Conservation (phyloP, 106 monocot genomes). For the Iris macrosiphon region DNA sequence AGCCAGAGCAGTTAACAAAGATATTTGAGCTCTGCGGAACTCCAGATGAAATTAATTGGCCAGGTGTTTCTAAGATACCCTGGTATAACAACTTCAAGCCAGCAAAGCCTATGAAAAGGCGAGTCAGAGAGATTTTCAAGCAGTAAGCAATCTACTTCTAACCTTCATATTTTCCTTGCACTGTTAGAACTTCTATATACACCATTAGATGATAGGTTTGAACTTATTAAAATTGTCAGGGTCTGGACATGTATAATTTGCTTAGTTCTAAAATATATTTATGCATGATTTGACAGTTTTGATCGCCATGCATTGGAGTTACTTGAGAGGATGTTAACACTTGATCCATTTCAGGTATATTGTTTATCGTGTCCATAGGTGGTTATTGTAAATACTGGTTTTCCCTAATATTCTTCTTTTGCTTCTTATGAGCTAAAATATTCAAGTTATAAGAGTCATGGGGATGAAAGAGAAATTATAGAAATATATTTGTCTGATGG, state of each 20-base stretch:
- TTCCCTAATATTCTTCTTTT: too few relatives aligned
- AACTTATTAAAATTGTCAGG: too few relatives aligned
- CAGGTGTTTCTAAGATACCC: slow-evolving; percentile 79
- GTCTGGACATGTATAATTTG: too few relatives aligned
- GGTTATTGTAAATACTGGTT: too few relatives aligned
- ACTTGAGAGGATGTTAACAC: slow-evolving; percentile 79
- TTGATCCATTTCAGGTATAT: slow-evolving; percentile 76
- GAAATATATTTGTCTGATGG: too few relatives aligned
- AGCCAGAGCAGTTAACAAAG: slow-evolving; percentile 80
- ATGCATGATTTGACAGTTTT: slow-evolving; percentile 48
- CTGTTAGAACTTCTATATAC: too few relatives aligned
- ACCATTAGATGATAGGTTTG: too few relatives aligned
- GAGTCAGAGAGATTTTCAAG: slow-evolving; percentile 70
- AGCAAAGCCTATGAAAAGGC: slow-evolving; percentile 59
- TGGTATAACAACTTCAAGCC: slow-evolving; percentile 89
- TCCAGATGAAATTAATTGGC: slow-evolving; percentile 87
- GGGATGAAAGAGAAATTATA: too few relatives aligned
- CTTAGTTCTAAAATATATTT: too few relatives aligned
- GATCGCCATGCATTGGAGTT: slow-evolving; percentile 86
- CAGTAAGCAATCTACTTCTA: slow-evolving; percentile 41
- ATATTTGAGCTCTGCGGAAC: slow-evolving; percentile 92
- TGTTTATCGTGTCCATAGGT: neutral
- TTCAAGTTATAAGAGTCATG: too few relatives aligned
- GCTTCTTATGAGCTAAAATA: too few relatives aligned
- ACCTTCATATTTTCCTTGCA: too few relatives aligned